These are phyloP conservation scores for Artemisia argyi DNA, from an alignment of 129 eudicot species.

Conservation along the genomic window DNA sequence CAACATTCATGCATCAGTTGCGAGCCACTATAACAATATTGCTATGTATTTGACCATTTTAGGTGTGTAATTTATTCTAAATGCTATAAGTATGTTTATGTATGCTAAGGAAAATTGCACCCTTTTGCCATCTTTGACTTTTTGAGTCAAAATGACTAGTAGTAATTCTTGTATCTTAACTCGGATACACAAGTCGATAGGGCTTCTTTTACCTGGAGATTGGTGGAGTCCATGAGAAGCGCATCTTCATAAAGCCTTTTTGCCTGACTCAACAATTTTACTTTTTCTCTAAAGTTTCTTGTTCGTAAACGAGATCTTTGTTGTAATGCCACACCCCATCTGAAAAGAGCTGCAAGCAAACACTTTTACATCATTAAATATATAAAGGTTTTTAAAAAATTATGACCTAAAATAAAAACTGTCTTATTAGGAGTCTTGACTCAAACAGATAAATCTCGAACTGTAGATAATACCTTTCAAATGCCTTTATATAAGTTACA, in stretches of 20 bases:
- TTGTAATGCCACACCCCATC: slow-evolving; percentile 93
- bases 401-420: background rate
- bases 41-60: slow-evolving; percentile 22
- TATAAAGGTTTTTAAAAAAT: background rate
- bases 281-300: slow-evolving; percentile 73
- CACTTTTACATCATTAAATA: slow-evolving; percentile 6
- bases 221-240: slow-evolving; percentile 69
- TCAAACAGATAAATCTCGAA: background rate
- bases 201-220: slow-evolving; percentile 69
- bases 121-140: slow-evolving; percentile 9
- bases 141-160: slow-evolving; percentile 24
- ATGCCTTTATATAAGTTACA: background rate
- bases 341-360: slow-evolving; percentile 80
- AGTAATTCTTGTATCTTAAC: slow-evolving; percentile 47
- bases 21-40: slow-evolving; percentile 5
- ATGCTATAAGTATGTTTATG: slow-evolving; percentile 15
- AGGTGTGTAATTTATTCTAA: slow-evolving; percentile 17
- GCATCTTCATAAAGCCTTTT: slow-evolving; percentile 91
- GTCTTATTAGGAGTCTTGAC: background rate
- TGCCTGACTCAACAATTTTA: slow-evolving; percentile 84
- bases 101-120: slow-evolving; percentile 15
- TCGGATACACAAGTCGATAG: slow-evolving; percentile 70
- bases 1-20: slow-evolving; percentile 9
- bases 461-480: background rate
- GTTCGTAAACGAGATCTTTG: slow-evolving; percentile 84